Evolutionary conservation across 768 basidiomycete genomes (phyloP).

Genomic region (Pleurotus tuoliensis): DNA sequence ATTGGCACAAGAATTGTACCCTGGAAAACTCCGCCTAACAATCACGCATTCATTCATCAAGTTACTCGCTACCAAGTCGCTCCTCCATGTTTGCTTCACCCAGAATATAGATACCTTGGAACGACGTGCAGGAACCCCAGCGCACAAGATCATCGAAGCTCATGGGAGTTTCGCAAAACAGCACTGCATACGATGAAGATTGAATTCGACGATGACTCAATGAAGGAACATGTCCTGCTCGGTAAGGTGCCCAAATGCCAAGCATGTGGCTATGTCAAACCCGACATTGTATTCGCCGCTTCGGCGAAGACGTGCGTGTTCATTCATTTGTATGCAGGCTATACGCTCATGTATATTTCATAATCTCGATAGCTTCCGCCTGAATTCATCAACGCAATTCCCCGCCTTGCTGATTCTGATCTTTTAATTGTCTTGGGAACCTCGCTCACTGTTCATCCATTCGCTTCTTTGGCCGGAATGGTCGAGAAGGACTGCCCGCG

Average conservation of each 20-base stretch:
- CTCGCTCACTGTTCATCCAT: constrained; percentile 82
- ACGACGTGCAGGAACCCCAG: constrained; percentile 73
- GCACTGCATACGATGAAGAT: constrained; percentile 72
- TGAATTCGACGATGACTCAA: constrained; percentile 59
- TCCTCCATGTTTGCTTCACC: constrained; percentile 78
- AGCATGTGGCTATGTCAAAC: constrained; percentile 74
- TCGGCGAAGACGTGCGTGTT: constrained; percentile 69
- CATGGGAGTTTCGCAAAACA: constrained; percentile 94
- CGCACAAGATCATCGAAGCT: constrained; percentile 80
- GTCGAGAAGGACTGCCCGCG: constrained; percentile 63
- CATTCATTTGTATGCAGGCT: neutral
- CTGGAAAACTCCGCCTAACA: constrained; percentile 86
- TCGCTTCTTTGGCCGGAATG: constrained; percentile 69
- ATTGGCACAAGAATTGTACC: constrained; percentile 90
- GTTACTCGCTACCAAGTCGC: constrained; percentile 63
- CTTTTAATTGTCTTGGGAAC: constrained; percentile 90
- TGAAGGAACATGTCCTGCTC: constrained; percentile 58
- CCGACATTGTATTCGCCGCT: constrained; percentile 97
- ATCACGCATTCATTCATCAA: constrained; percentile 86
- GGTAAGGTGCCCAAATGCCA: constrained; percentile 68
- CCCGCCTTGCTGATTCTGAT: constrained; percentile 62
- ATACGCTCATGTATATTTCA: neutral
- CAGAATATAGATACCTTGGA: constrained; percentile 96
- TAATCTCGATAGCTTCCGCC: constrained; percentile 57
- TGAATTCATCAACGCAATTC: constrained; percentile 56